Percentiles rank a stretch among this genome's conserved stretches.
phyloP scores from a whole-genome alignment of 192 early-diverging fungal species.

The Coemansia guatemalensis region DNA sequence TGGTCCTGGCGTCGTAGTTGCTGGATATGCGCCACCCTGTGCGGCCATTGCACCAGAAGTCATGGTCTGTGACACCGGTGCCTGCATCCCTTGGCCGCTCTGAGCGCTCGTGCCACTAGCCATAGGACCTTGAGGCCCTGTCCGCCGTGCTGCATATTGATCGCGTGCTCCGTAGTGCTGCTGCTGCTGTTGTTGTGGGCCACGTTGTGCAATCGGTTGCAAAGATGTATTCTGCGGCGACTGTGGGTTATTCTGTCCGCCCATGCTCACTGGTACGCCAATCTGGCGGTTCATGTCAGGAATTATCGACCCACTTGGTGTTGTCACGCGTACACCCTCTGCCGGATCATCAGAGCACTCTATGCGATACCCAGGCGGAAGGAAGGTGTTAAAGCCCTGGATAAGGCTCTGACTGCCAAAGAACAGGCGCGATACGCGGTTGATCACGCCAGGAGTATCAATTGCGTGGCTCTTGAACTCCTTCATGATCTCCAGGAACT shows the following conservation, averaged over 20 bases:
- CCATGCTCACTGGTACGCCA: slow-evolving; percentile 3
- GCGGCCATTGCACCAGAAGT: slow-evolving; percentile 3
- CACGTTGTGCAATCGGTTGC: slow-evolving; percentile 4
- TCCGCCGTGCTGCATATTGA: slow-evolving; percentile 26
- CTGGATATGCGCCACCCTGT: slow-evolving; percentile 3
- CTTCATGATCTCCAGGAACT: slow-evolving; percentile 99
- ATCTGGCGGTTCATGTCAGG: slow-evolving; percentile 38
- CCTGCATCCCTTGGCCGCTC: slow-evolving; percentile 19
- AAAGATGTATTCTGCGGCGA: slow-evolving; percentile 16
- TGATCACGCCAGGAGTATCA: slow-evolving; percentile 97
- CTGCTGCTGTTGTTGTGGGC: slow-evolving; percentile 20
- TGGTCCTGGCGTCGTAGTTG: slow-evolving; percentile 1
- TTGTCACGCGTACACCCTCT: slow-evolving; percentile 85
- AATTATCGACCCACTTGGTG: slow-evolving; percentile 67
- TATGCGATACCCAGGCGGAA: slow-evolving; percentile 97
- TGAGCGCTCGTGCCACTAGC: not conserved
- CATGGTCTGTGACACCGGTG: slow-evolving; percentile 11
- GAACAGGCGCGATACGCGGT: slow-evolving; percentile 95
- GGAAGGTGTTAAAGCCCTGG: slow-evolving; percentile 97
- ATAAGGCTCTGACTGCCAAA: slow-evolving; percentile 86
- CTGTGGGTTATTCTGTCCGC: slow-evolving; percentile 3
- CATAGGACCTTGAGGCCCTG: slow-evolving; percentile 7
- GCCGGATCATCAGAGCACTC: slow-evolving; percentile 82
- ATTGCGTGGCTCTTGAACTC: slow-evolving; percentile 97
- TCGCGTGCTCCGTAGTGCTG: slow-evolving; percentile 25